These are phyloP conservation scores for Cladosporium sp. DNA, from an alignment of 2,329 filamentous ascomycete genomes.

Conservation along the genomic window DNA sequence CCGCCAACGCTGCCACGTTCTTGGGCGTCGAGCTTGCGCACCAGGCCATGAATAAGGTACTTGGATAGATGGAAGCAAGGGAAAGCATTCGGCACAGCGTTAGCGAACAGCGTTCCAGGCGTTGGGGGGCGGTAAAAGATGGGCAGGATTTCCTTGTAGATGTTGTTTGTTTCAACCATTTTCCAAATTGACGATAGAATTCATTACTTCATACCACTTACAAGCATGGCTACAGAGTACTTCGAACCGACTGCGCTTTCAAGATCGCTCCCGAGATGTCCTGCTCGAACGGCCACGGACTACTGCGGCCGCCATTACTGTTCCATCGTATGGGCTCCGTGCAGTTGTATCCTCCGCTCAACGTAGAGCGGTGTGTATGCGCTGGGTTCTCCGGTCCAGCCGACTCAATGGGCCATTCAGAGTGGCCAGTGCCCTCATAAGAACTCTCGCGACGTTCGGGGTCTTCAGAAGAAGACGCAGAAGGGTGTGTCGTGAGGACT, in stretches of 20 bases:
- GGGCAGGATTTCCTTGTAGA: neutral
- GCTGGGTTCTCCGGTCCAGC: too few species aligned
- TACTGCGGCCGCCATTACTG: neutral
- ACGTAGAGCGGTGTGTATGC: neutral
- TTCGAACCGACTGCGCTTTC: neutral
- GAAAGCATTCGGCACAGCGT: neutral
- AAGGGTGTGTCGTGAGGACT: neutral
- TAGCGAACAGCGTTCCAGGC: neutral
- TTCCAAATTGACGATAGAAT: neutral
- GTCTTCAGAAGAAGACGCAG: neutral
- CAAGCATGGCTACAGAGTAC: neutral
- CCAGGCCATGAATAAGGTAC: conserved; percentile 73
- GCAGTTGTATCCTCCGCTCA: neutral
- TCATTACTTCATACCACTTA: neutral
- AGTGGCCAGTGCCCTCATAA: too few species aligned
- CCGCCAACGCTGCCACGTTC: conserved; percentile 95
- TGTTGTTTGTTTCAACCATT: neutral
- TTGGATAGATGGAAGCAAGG: conserved; percentile 38
- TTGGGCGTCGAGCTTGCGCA: conserved; percentile 79
- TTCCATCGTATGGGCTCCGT: neutral
- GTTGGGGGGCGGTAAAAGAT: neutral
- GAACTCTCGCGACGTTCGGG: too few species aligned
- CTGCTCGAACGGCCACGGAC: neutral
- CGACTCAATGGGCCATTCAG: neutral
- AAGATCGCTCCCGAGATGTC: neutral